Evolutionary conservation across 805 yeast species (phyloP).

Genomic region (Candida maesae): DNA sequence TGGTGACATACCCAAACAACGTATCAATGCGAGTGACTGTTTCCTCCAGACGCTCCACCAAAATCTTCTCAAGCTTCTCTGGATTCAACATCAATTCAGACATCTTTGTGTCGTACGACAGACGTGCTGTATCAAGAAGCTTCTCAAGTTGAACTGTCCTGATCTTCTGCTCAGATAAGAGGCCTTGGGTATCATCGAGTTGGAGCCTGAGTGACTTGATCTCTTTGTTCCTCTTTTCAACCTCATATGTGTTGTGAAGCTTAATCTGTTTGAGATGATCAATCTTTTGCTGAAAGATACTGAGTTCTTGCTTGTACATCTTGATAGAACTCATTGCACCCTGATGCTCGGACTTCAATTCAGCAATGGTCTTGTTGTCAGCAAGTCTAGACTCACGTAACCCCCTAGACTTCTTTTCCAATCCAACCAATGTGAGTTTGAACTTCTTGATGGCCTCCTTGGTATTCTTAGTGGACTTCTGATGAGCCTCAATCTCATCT

Average conservation of each 20-base stretch:
- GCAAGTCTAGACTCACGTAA: slow-evolving; percentile 24
- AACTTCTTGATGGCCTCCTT: slow-evolving; percentile 17
- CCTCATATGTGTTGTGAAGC: slow-evolving; percentile 18
- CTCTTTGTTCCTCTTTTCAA: slow-evolving; percentile 29
- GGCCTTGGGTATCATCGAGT: slow-evolving; percentile 41
- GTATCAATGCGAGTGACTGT: neutral
- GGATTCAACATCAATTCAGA: slow-evolving; percentile 2
- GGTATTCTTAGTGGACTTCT: slow-evolving; percentile 23
- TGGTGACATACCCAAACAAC: slow-evolving; percentile 3
- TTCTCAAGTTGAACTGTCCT: slow-evolving; percentile 30
- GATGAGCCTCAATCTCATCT: slow-evolving; percentile 22
- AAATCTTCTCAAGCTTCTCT: neutral
- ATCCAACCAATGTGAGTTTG: slow-evolving; percentile 18
- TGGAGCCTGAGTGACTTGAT: slow-evolving; percentile 33
- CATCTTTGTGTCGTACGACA: slow-evolving; percentile 17
- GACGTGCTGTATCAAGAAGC: slow-evolving; percentile 18
- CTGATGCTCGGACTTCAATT: slow-evolving; percentile 26
- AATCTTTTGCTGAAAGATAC: slow-evolving; percentile 23
- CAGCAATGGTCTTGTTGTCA: slow-evolving; percentile 21
- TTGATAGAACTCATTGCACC: slow-evolving; percentile 18
- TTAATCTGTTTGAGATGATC: slow-evolving; percentile 27
- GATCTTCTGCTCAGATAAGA: slow-evolving; percentile 44
- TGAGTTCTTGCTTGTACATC: slow-evolving; percentile 22
- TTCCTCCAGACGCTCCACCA: slow-evolving; percentile 8
- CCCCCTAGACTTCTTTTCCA: slow-evolving; percentile 24